phyloP scores from a whole-genome alignment of 208 protist species.

The Herpetomonas muscarum region DNA sequence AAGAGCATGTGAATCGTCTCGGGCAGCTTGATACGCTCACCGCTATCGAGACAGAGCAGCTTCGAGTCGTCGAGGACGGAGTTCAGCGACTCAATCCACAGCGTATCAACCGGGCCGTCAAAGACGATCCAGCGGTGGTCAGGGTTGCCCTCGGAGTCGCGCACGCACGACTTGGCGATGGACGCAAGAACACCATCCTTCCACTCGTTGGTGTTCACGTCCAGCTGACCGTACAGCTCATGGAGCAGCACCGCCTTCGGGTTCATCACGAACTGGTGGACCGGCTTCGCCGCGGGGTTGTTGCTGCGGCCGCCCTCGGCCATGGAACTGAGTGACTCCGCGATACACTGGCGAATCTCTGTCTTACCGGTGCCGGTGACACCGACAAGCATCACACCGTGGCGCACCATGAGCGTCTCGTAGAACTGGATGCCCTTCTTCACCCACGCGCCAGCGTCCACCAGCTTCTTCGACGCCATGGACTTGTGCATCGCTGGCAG shows the following conservation, averaged over 20 bases:
- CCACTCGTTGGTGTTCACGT: constrained; percentile 95
- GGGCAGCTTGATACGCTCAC: constrained; percentile 96
- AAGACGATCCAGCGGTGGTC: constrained; percentile 97
- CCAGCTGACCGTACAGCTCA: constrained; percentile 97
- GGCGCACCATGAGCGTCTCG: constrained; percentile 96
- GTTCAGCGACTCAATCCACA: constrained; percentile 99
- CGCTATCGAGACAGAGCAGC: constrained; percentile 97
- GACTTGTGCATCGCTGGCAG: constrained; percentile 82
- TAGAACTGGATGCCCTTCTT: constrained; percentile 97
- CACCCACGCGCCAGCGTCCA: constrained; percentile 81
- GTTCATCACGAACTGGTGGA: constrained; percentile 95
- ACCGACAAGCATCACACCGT: constrained; percentile 99
- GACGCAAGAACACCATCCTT: constrained; percentile 89
- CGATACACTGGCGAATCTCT: constrained; percentile 78
- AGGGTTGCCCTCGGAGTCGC: constrained; percentile 65
- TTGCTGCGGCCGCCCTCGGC: constrained; percentile 32
- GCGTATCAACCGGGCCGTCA: constrained; percentile 98
- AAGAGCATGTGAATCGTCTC: constrained; percentile 97
- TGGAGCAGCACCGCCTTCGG: constrained; percentile 97
- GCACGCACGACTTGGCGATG: constrained; percentile 89
- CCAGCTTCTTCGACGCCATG: constrained; percentile 70
- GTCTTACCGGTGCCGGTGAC: constrained; percentile 97
- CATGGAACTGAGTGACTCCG: constrained; percentile 70
- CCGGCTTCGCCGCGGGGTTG: constrained; percentile 72
- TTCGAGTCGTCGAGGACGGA: constrained; percentile 98